These are phyloP conservation scores for Russula sp. DNA, from an alignment of 768 basidiomycete genomes.

Conservation along the genomic window DNA sequence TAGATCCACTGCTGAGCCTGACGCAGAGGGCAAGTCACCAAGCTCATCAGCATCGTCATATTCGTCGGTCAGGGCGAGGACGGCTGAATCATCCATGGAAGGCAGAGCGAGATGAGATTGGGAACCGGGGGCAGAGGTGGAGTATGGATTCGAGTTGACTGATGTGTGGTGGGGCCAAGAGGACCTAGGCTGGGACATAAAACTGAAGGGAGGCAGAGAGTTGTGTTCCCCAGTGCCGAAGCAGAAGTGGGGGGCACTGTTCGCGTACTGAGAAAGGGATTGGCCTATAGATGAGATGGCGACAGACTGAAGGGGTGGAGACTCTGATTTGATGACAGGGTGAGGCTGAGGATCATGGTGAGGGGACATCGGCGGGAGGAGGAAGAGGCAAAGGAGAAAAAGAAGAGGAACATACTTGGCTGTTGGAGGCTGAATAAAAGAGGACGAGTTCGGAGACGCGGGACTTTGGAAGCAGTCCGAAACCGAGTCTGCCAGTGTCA, in stretches of 20 bases:
- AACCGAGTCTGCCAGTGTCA: background rate
- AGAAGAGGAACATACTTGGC: background rate
- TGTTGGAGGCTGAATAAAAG: constrained; percentile 4
- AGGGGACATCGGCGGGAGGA: constrained; percentile 2
- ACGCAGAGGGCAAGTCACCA: constrained; percentile 35
- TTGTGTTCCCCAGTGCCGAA: constrained; percentile 26
- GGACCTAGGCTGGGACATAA: constrained; percentile 22
- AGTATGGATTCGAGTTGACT: constrained; percentile 3
- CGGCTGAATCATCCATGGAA: constrained; percentile 20
- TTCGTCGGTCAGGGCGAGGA: constrained; percentile 49
- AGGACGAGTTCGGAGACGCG: background rate
- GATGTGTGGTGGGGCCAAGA: constrained; percentile 8
- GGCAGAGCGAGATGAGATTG: constrained; percentile 14
- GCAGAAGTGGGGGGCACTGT: constrained; percentile 20
- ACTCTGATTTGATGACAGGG: constrained; percentile 19
- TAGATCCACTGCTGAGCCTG: constrained; percentile 19
- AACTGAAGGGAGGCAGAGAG: constrained; percentile 21
- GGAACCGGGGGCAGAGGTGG: background rate
- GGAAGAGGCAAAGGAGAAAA: background rate
- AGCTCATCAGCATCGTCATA: constrained; percentile 57
- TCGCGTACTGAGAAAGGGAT: background rate
- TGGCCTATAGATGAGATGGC: constrained; percentile 6
- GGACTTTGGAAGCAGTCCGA: background rate
- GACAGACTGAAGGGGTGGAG: constrained; percentile 11
- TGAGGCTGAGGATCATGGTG: background rate